Conservation (phyloP, 768 basidiomycete species). For the Glaciozyma antarctica region DNA sequence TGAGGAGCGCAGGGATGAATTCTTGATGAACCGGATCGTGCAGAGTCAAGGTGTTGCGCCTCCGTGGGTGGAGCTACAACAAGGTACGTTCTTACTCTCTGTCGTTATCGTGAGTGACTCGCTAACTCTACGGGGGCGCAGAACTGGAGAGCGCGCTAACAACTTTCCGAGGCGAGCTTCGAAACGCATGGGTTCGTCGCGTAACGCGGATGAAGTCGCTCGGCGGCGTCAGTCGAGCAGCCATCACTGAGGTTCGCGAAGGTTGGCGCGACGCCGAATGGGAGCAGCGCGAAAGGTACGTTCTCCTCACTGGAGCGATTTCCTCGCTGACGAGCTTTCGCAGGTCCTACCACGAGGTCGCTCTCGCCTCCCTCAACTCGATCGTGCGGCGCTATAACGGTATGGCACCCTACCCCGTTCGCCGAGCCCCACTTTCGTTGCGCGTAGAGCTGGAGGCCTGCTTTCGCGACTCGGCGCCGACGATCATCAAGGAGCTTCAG, state of each 20-base stretch:
- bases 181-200: conserved; percentile 64
- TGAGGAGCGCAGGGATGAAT: conserved; percentile 52
- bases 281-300: conserved; percentile 54
- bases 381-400: conserved; percentile 71
- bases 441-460: conserved; percentile 49
- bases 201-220: conserved; percentile 54
- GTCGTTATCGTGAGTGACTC: background rate
- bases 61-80: conserved; percentile 76
- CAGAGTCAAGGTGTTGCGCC: conserved; percentile 72
- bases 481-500: conserved; percentile 12
- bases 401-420: conserved; percentile 65
- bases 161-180: conserved; percentile 57
- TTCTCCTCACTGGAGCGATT: too few relatives aligned
- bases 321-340: background rate
- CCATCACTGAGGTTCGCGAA: conserved; percentile 3
- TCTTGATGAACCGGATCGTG: conserved; percentile 75
- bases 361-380: conserved; percentile 33
- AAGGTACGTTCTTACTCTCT: conserved; percentile 44
- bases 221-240: conserved; percentile 35
- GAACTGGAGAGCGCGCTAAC: conserved; percentile 58
- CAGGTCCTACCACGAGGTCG: conserved; percentile 13
- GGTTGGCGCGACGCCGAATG: conserved; percentile 54
- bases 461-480: background rate
- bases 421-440: conserved; percentile 53
- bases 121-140: conserved; percentile 32